Evolutionary conservation across 2,329 filamentous ascomycete species (phyloP), one percentile per base, ranked within the genome.

Genomic region (Nigrospora oryzae): DNA sequence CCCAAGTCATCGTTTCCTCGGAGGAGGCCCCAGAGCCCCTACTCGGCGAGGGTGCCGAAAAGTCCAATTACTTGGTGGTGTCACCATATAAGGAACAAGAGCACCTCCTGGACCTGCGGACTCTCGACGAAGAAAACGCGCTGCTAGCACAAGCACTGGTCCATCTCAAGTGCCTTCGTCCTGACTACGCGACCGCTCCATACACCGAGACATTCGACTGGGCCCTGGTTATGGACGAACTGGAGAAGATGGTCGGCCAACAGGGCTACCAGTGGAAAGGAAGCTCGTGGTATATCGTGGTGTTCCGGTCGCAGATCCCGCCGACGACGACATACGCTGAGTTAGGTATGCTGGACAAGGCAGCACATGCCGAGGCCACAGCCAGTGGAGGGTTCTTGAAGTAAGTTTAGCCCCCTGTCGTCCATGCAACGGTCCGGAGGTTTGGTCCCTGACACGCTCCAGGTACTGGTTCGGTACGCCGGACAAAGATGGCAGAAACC

Each of bases 381-480:
- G 75, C 75, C 35, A 86, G 81, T 56, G 89, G 89, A 6, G 89
- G 89, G 0, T 77, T 96, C 58, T 66, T 95, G 58, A 95, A 95
- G 77, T 81, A 66, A 59, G 72, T 63, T 19, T 23, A 46, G 23
- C 31, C 23, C 36, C 12, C 23, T 23, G 36, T 50, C 53, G 14
- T 52, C 47, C 48, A 42, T 46, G 37, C 17, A 28, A 36, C 32
- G 16, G 16, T 15, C 33, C n/a, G 35, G 35, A 17, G 11, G 15
- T 30, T 14, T 8, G 50, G 43, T 45, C 41, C 54, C 51, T 58
- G 38, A 58, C 53, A 47, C 36, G 31, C 15, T 38, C 39, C 51
- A 83, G 79, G 63, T 95, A 96, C 65, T 95, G 90, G 89, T 95
- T 94, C 63, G 88, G 89, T 2, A 72, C 69, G 32, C 83, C 84